phyloP scores from a whole-genome alignment of 305 asterid genomes.

The Coffea humblotiana region DNA sequence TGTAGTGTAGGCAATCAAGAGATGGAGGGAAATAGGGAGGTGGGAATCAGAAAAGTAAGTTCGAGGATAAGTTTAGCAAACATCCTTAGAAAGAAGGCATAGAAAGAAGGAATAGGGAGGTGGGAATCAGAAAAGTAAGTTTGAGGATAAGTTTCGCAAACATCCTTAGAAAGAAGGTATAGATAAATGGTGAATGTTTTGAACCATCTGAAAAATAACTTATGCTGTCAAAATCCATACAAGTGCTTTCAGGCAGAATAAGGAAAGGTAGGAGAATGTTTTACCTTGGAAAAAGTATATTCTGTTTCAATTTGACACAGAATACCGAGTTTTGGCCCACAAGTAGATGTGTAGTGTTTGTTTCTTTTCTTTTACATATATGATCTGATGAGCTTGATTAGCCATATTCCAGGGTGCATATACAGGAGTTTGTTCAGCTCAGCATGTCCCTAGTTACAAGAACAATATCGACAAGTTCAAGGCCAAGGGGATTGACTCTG shows the following conservation, averaged over 20 bases:
- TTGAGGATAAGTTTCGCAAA: too few species aligned
- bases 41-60: too few species aligned
- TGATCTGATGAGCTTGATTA: slow-evolving; percentile 14
- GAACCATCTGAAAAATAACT: too few species aligned
- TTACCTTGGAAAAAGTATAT: neutral
- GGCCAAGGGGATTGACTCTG: slow-evolving; percentile 84
- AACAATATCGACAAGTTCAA: slow-evolving; percentile 69
- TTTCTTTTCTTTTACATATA: slow-evolving; percentile 7
- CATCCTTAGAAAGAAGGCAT: too few species aligned
- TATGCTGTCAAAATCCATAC: neutral
- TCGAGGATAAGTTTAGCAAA: too few species aligned
- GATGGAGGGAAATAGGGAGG: too few species aligned
- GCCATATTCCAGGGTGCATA: slow-evolving; percentile 63
- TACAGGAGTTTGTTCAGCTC: slow-evolving; percentile 88
- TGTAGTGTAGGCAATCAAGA: neutral
- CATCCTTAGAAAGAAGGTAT: too few species aligned
- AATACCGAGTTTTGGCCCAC: neutral
- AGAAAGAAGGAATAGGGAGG: too few species aligned
- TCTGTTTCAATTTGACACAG: neutral
- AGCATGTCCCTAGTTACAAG: slow-evolving; percentile 92
- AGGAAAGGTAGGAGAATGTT: neutral
- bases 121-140: too few species aligned
- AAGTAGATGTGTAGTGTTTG: neutral
- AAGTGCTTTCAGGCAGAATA: neutral
- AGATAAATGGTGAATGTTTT: too few species aligned